A percentile compares a stretch with the other conserved stretches of the same genome.
phyloP scores from a whole-genome alignment of 163 green algal species.

The Chlamydomonas reinhardtii region DNA sequence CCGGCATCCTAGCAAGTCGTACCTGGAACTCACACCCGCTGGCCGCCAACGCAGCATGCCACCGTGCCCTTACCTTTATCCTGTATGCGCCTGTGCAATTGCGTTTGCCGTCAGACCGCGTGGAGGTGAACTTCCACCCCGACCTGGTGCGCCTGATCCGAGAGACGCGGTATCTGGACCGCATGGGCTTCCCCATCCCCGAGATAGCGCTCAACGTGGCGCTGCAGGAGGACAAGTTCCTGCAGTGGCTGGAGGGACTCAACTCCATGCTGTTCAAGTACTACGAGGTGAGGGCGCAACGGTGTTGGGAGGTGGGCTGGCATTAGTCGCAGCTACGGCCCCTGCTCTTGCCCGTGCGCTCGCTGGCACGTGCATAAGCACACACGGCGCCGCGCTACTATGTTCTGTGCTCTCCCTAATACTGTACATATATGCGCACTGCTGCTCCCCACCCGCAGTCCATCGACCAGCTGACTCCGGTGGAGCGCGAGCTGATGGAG shows the following conservation, averaged over 20 bases:
- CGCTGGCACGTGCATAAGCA: too few species aligned
- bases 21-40: too few species aligned
- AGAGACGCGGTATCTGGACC: slow-evolving; percentile 90
- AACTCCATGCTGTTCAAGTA: slow-evolving; percentile 80
- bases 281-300: slow-evolving; percentile 62
- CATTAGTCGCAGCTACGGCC: background rate
- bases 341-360: too few species aligned
- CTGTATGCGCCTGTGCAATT: too few species aligned
- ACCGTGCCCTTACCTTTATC: too few species aligned
- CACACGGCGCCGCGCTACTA: too few species aligned
- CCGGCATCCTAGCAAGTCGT: too few species aligned
- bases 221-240: slow-evolving; percentile 89
- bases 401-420: too few species aligned
- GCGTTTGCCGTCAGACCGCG: slow-evolving; percentile 34
- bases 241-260: slow-evolving; percentile 77
- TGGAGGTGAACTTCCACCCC: slow-evolving; percentile 87
- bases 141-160: slow-evolving; percentile 83
- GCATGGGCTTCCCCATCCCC: slow-evolving; percentile 88
- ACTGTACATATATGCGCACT: too few species aligned
- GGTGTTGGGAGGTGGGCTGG: too few species aligned
- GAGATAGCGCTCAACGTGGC: slow-evolving; percentile 80
- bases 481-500: slow-evolving; percentile 80
- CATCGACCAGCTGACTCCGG: slow-evolving; percentile 63
- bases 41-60: too few species aligned
- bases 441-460: slow-evolving; percentile 54